Conservation (phyloP, 2,329 filamentous ascomycete species). For the Hypocrella siamensis region DNA sequence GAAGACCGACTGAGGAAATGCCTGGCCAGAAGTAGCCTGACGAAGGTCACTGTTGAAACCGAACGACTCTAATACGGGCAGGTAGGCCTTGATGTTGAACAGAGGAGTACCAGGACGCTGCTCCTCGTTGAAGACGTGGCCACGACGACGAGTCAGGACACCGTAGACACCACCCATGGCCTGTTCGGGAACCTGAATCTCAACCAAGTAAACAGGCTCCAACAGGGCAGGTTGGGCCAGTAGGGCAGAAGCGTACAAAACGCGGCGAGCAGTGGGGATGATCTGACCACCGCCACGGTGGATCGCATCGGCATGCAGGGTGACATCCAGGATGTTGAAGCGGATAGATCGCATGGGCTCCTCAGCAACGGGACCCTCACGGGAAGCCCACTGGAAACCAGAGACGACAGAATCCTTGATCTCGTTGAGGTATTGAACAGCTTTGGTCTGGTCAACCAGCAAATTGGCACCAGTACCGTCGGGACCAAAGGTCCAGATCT, state of each 20-base stretch:
- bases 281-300: slow-evolving; percentile 99
- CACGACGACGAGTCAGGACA: slow-evolving; percentile 93
- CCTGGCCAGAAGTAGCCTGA: slow-evolving; percentile 84
- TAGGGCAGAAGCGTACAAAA: slow-evolving; percentile 83
- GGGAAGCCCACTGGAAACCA: slow-evolving; percentile 99
- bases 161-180: slow-evolving; percentile 99
- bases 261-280: slow-evolving; percentile 95
- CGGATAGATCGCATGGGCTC: slow-evolving; percentile 95
- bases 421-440: slow-evolving; percentile 99
- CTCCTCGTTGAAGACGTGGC: slow-evolving; percentile 98
- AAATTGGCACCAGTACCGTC: slow-evolving; percentile 97
- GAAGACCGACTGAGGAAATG: slow-evolving; percentile 97
- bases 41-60: slow-evolving; percentile 98
- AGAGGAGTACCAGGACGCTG: slow-evolving; percentile 97
- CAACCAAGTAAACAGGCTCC: slow-evolving; percentile 97
- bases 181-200: slow-evolving; percentile 96
- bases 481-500: slow-evolving; percentile 99
- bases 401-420: slow-evolving; percentile 99
- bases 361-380: slow-evolving; percentile 94
- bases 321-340: slow-evolving; percentile 99
- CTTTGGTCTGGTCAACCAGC: slow-evolving; percentile 99
- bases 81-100: slow-evolving; percentile 97
- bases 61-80: slow-evolving; percentile 94
- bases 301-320: slow-evolving; percentile 97
- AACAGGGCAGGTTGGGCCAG: slow-evolving; percentile 82